Percentiles rank a stretch among this genome's conserved stretches.
Evolutionary conservation across 2,329 filamentous ascomycete species (phyloP).

Genomic region (Gnomoniopsis sp.): DNA sequence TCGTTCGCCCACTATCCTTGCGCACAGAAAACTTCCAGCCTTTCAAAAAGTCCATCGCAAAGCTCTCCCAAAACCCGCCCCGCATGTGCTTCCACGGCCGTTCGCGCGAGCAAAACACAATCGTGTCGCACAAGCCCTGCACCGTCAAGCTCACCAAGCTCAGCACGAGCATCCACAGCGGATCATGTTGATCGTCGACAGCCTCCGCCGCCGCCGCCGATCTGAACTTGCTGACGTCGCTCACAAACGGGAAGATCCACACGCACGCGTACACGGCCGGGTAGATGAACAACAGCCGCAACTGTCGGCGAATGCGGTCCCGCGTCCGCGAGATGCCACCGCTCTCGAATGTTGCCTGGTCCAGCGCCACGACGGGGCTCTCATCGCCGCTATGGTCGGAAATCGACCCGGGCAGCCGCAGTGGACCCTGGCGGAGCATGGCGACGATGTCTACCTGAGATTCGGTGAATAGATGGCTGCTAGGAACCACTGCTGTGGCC

Average conservation of each 20-base stretch:
- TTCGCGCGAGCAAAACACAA: slow-evolving; percentile 67
- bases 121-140: slow-evolving; percentile 66
- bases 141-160: slow-evolving; percentile 57
- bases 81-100: slow-evolving; percentile 63
- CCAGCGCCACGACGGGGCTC: neutral
- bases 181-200: slow-evolving; percentile 29
- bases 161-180: slow-evolving; percentile 54
- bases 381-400: neutral
- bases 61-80: slow-evolving; percentile 29
- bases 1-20: slow-evolving; percentile 38
- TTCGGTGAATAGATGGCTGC: neutral
- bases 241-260: slow-evolving; percentile 69
- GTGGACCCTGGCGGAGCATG: slow-evolving; percentile 21
- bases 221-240: slow-evolving; percentile 42
- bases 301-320: slow-evolving; percentile 61
- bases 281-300: slow-evolving; percentile 73
- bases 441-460: slow-evolving; percentile 20
- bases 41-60: slow-evolving; percentile 23
- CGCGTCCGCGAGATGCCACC: slow-evolving; percentile 37
- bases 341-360: slow-evolving; percentile 1
- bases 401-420: neutral
- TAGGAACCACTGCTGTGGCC: neutral
- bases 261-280: slow-evolving; percentile 68
- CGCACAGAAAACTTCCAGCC: slow-evolving; percentile 5
- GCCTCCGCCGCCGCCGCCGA: slow-evolving; percentile 5